Evolutionary conservation across 495 filamentous ascomycete genomes (phyloP), one percentile per base, ranked within the genome.

Genomic region (Rhizodiscina lignyota): DNA sequence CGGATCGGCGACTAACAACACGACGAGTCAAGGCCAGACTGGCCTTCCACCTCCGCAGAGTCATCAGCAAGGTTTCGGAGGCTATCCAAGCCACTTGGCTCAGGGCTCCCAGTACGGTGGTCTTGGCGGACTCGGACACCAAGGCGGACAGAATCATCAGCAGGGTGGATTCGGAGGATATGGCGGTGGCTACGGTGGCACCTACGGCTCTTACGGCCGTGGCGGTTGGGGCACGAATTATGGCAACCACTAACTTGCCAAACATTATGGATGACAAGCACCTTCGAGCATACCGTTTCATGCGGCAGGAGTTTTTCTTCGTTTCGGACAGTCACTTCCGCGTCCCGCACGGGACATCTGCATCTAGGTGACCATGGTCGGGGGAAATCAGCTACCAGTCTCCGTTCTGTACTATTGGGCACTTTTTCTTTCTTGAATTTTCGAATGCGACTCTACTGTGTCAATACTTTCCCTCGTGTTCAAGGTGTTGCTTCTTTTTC

Each of bases 1-100:
- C 12, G 83, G 82, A 15, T 92, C 85, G 21, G 83, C 85, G 11
- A 75, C 78, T 11, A 89, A 84, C 56, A 75, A 67, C 41, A 67
- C 65, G 2, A 38, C 43, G 19, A 48, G 37, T 6, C 49, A 54
- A 30, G 69, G 67, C 4, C 79, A 83, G 52, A 56, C 66, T 34
- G 59, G 77, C 21, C 64, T 87, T 30, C 83, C 81, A 19, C 79
- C 79, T 18, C 73, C 79, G 26, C 84, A 86, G 57, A 74, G 72
- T 8, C 70, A 73, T 40, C 66, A 76, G 47, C 66, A 68, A 47
- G 33, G 33, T 10, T 87, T 83, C 49, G 72, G 76, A 21, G 75
- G 71, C 22, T 89, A 91, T 49, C 79, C 79, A 12, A 61, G 62
- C 41, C 77, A 84, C 48, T 44, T 82, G 31, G 66, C 51, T 39